Evolutionary conservation across 106 monocot genomes (phyloP).

Genomic region (Posidonia australis): DNA sequence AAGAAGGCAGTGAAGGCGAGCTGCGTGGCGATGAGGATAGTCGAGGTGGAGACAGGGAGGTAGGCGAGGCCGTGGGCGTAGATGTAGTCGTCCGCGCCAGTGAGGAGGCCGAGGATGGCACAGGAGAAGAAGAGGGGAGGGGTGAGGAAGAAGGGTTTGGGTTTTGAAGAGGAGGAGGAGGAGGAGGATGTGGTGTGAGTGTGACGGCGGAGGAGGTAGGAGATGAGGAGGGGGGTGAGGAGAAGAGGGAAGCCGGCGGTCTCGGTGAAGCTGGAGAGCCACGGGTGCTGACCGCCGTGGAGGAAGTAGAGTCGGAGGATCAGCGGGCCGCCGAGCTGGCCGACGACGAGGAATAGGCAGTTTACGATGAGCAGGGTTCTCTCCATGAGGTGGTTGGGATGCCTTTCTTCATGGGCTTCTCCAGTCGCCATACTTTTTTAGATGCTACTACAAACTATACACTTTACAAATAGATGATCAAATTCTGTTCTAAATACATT

Average conservation of each 20-base stretch:
- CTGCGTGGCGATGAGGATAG: slow-evolving; percentile 12
- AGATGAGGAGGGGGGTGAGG: slow-evolving; percentile 27
- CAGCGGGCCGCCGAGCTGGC: slow-evolving; percentile 33
- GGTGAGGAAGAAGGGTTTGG: too few species aligned
- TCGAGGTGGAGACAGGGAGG: slow-evolving; percentile 12
- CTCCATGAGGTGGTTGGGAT: neutral
- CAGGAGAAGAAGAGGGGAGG: slow-evolving; percentile 3
- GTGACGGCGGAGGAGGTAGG: slow-evolving; percentile 1
- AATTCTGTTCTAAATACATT: too few species aligned
- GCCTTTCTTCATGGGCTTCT: too few species aligned
- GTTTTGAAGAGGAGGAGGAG: neutral
- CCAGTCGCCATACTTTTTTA: neutral
- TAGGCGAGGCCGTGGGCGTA: slow-evolving; percentile 6
- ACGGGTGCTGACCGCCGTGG: slow-evolving; percentile 45
- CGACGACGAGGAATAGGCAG: slow-evolving; percentile 23
- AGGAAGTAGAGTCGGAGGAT: slow-evolving; percentile 69
- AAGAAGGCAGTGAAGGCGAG: slow-evolving; percentile 17
- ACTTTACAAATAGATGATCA: too few species aligned
- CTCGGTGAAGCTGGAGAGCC: slow-evolving; percentile 51
- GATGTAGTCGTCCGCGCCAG: slow-evolving; percentile 13
- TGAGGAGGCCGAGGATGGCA: slow-evolving; percentile 25
- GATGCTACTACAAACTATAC: neutral
- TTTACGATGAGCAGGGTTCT: slow-evolving; percentile 20
- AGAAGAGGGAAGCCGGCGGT: slow-evolving; percentile 35
- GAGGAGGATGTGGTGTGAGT: too few species aligned